Conservation (phyloP, 2,329 filamentous ascomycete species). For the Alternaria sp. region DNA sequence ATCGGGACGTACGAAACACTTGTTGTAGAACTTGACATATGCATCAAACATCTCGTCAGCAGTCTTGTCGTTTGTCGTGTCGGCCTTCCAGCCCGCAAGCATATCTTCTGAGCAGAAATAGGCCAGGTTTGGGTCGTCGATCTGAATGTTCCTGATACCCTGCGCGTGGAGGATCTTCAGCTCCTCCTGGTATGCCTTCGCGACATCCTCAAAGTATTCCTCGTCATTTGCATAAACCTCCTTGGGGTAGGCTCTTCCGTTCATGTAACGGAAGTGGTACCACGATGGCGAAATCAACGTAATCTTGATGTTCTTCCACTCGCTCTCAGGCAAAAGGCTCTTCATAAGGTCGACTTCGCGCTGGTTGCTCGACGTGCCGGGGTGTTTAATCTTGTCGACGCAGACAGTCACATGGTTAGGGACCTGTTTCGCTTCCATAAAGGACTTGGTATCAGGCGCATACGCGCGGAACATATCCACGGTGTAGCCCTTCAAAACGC, state of each 20-base stretch:
- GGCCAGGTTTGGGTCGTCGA: conserved; percentile 60
- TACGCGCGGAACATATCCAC: conserved; percentile 66
- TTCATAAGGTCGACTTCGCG: conserved; percentile 70
- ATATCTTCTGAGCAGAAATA: conserved; percentile 52
- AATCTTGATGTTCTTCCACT: conserved; percentile 73
- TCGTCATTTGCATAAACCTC: conserved; percentile 58
- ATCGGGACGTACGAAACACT: conserved; percentile 68
- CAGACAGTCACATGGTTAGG: conserved; percentile 67
- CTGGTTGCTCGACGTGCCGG: conserved; percentile 63
- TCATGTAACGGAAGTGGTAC: conserved; percentile 73
- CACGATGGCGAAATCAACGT: conserved; percentile 73
- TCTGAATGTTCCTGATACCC: conserved; percentile 59
- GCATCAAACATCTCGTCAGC: conserved; percentile 77
- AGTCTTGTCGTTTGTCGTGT: conserved; percentile 72
- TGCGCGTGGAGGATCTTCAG: conserved; percentile 57
- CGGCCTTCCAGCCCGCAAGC: conserved; percentile 59
- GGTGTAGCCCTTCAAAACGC: conserved; percentile 57
- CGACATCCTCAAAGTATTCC: conserved; percentile 59
- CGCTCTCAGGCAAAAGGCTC: conserved; percentile 65
- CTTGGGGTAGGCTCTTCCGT: conserved; percentile 57
- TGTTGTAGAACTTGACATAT: conserved; percentile 81
- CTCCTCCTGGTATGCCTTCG: conserved; percentile 58
- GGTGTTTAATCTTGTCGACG: conserved; percentile 66
- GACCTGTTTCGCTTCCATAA: conserved; percentile 64
- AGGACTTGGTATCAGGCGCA: conserved; percentile 69